phyloP scores from a whole-genome alignment of 164 flowering plant genomes.

The Vitis rupestris region DNA sequence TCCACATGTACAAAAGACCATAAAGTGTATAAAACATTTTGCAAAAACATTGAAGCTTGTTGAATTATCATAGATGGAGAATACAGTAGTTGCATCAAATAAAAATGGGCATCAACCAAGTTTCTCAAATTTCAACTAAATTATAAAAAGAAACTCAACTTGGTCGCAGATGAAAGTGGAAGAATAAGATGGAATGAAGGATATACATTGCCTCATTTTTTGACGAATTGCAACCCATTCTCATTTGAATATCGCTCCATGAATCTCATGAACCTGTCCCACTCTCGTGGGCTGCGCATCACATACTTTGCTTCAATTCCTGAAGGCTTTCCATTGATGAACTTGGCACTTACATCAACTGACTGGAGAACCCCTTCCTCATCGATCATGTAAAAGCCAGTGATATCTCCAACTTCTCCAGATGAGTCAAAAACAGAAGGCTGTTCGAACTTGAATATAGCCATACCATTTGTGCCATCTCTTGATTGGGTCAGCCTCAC shows the following conservation, averaged over 20 bases:
- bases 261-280: constrained; percentile 99
- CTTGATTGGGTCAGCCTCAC: constrained; percentile 86
- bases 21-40: background rate
- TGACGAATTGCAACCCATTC: constrained; percentile 89
- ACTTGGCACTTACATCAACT: constrained; percentile 86
- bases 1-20: background rate
- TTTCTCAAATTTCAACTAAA: constrained; percentile 16
- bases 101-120: constrained; percentile 14
- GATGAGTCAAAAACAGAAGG: constrained; percentile 95
- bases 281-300: constrained; percentile 79
- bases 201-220: constrained; percentile 55
- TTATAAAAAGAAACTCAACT: constrained; percentile 12
- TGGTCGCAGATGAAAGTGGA: constrained; percentile 6
- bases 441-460: constrained; percentile 72
- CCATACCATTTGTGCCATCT: constrained; percentile 96
- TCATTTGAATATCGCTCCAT: constrained; percentile 92
- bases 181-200: constrained; percentile 8
- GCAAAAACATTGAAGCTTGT: constrained; percentile 7
- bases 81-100: constrained; percentile 7
- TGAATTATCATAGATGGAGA: background rate
- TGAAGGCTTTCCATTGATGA: constrained; percentile 87
- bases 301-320: constrained; percentile 86
- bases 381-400: constrained; percentile 96
- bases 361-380: constrained; percentile 92
- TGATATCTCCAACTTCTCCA: constrained; percentile 86